A percentile compares a stretch with the other conserved stretches of the same genome.
These are phyloP conservation scores for Aurantiochytrium sp. DNA, from an alignment of 108 stramenopile genomes.

Conservation along the genomic window DNA sequence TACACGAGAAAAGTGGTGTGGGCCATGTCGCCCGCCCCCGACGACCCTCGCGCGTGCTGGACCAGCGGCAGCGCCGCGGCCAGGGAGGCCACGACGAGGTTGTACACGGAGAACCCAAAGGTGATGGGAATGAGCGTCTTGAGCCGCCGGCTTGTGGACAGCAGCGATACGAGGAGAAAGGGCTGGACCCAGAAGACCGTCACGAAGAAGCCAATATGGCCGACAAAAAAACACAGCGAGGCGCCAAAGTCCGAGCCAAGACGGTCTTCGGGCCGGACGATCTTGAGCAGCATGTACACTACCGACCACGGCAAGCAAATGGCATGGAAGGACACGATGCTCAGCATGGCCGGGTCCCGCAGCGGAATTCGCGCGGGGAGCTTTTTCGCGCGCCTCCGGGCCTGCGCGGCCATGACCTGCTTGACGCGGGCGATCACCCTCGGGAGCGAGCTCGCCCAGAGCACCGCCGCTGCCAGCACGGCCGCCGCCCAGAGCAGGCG, in stretches of 20 bases:
- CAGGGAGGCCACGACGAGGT: background rate
- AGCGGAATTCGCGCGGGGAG: background rate
- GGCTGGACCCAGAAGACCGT: background rate
- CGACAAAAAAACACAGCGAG: background rate
- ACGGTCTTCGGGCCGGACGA: background rate
- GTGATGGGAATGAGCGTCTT: background rate
- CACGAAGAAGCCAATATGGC: background rate
- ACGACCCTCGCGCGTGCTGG: background rate
- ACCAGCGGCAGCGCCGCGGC: background rate
- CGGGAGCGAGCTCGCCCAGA: background rate
- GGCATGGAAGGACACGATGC: background rate
- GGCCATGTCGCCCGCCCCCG: background rate
- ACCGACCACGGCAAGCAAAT: background rate
- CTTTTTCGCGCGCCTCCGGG: background rate
- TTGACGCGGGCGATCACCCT: background rate
- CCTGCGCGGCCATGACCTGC: background rate
- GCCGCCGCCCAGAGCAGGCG: background rate
- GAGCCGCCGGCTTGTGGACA: background rate
- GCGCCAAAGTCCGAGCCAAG: background rate
- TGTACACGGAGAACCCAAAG: background rate
- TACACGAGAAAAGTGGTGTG: background rate
- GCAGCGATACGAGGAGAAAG: background rate
- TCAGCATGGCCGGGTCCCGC: background rate
- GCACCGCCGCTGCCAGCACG: background rate
- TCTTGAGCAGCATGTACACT: background rate